Evolutionary conservation across 768 basidiomycete species (phyloP), one percentile per base, ranked within the genome.

Genomic region (Suillus subluteus): DNA sequence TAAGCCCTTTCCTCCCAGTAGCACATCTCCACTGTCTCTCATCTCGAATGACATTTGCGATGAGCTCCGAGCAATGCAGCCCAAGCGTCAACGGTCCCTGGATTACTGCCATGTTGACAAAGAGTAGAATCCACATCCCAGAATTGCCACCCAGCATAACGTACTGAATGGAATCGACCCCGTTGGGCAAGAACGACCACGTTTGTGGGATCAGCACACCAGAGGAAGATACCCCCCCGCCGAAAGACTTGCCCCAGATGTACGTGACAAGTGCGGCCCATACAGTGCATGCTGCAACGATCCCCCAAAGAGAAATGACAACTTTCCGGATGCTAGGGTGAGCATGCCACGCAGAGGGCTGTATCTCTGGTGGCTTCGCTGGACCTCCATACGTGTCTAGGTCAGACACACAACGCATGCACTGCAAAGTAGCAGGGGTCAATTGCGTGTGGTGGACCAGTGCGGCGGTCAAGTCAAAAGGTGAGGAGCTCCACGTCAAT

Each of bases 81-180:
- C 35, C 71, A 68, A 78, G 30, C 16, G 75, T 76, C 68, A 76
- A 44, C 1, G 76, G 69, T 52, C 75, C 76, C 18, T 78, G 76
- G 38, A 76, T 68, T 48, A 54, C 58, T 26, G 66, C 71, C 70
- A 75, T 70, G 58, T 65, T 74, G 66, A 68, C 9, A 23, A 74
- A 78, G 66, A 72, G 71, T 64, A 75, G 32, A 1, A 62, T 35
- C 76, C 76, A 76, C 16, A 68, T 69, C 16, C 0, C 3, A 46
- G 21, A 1, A 21, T 9, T 9, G 23, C 1, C 11, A 48, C 9
- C 46, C 8, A n/a, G n/a, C 3, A 44, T 7, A 4, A 0, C 2
- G 21, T 75, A 77, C 1, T 66, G 67, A 37, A 74, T 4, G 41
- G 70, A 41, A 58, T 5, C 3, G 32, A 3, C 32, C 32, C 32